These are phyloP conservation scores for Bipolaris cookei DNA, from an alignment of 2,329 filamentous ascomycete genomes.

Conservation along the genomic window DNA sequence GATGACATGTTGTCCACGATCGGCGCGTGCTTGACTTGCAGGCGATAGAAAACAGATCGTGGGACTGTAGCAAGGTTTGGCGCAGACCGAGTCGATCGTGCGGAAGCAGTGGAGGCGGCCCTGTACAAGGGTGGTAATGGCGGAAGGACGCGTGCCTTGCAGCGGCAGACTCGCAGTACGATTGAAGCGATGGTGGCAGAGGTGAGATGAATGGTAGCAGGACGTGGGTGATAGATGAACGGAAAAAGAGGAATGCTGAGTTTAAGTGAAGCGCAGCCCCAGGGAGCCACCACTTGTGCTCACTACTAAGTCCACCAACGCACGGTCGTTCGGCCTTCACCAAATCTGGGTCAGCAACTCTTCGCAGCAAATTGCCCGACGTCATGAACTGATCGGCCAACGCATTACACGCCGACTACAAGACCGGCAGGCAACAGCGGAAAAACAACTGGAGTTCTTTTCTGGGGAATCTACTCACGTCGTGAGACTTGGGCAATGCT, in stretches of 20 bases:
- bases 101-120: constrained; percentile 31
- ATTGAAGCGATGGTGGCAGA: constrained; percentile 22
- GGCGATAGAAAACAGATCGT: constrained; percentile 32
- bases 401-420: not conserved
- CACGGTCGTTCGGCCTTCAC: constrained; percentile 33
- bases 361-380: constrained; percentile 28
- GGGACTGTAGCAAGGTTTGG: constrained; percentile 41
- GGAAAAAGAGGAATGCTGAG: constrained; percentile 41
- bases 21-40: constrained; percentile 29
- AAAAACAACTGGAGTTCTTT: not conserved
- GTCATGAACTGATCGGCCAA: not conserved
- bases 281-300: constrained; percentile 29
- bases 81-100: constrained; percentile 33
- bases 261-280: constrained; percentile 37
- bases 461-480: not conserved
- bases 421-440: not conserved
- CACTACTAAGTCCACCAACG: constrained; percentile 29
- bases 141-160: constrained; percentile 24
- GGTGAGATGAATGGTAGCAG: constrained; percentile 22
- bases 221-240: constrained; percentile 22
- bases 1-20: constrained; percentile 59
- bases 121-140: constrained; percentile 23
- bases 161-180: constrained; percentile 23
- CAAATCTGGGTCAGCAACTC: constrained; percentile 33
- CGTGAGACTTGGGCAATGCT: constrained; percentile 3